phyloP scores from a whole-genome alignment of 2,329 filamentous ascomycete species.

The Ceratocystis diversiconidia region DNA sequence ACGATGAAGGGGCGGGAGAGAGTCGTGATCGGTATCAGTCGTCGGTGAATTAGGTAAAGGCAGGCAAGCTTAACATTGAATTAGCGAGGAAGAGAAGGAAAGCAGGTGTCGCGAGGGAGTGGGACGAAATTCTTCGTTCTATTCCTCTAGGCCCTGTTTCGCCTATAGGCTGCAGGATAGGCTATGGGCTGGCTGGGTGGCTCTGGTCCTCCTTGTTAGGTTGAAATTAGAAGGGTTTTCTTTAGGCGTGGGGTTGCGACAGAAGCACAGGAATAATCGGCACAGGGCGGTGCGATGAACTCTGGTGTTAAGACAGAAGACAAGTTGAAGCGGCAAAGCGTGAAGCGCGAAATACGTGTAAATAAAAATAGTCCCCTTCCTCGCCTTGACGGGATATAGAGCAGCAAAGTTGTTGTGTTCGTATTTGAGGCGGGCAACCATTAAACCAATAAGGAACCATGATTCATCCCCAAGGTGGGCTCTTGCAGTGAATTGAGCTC shows the following conservation, averaged over 20 bases:
- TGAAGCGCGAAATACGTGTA: background rate
- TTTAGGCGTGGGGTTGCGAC: background rate
- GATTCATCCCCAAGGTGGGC: background rate
- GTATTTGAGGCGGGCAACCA: background rate
- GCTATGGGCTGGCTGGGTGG: background rate
- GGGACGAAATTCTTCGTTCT: background rate
- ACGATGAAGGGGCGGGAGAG: background rate
- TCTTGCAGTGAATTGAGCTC: background rate
- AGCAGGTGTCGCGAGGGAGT: background rate
- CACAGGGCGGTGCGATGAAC: background rate
- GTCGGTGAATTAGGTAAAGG: background rate
- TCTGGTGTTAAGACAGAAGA: background rate
- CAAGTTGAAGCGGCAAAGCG: background rate
- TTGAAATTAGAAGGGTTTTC: conserved; percentile 1
- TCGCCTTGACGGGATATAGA: background rate
- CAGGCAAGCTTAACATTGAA: background rate
- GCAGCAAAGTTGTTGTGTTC: background rate
- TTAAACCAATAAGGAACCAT: background rate
- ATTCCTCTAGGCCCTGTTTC: background rate
- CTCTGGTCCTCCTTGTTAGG: background rate
- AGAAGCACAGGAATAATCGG: background rate
- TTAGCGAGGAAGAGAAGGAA: background rate
- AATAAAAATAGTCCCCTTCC: background rate
- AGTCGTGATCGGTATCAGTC: background rate
- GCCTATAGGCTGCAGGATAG: background rate